A percentile compares a stretch with the other conserved stretches of the same genome.
Conservation (phyloP, 139 green algal species). For the Closterium sp. region DNA sequence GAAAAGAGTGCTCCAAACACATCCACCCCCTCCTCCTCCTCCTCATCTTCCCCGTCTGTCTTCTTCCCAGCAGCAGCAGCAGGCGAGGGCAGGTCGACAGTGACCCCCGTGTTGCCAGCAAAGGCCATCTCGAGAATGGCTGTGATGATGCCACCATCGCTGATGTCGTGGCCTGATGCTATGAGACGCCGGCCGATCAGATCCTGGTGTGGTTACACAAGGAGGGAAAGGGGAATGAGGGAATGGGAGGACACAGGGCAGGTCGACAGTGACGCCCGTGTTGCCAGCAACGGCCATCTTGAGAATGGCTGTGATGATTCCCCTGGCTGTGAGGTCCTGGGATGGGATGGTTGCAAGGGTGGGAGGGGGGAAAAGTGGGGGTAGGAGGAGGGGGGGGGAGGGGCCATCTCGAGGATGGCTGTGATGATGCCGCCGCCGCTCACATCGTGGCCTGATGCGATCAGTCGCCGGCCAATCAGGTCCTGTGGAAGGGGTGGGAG, state of each 20-base stretch:
- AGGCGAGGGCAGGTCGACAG: too few relatives aligned
- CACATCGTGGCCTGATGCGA: conserved; percentile 93
- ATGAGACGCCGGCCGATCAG: conserved; percentile 72
- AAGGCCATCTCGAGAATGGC: conserved; percentile 90
- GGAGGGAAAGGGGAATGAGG: background rate
- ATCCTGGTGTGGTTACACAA: background rate
- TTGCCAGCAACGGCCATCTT: conserved; percentile 89
- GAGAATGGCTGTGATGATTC: conserved; percentile 75
- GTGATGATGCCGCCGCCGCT: conserved; percentile 85
- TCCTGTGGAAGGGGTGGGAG: background rate
- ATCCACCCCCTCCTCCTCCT: background rate
- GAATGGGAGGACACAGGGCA: too few relatives aligned
- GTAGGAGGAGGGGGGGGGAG: too few relatives aligned
- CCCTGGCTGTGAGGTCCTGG: too few relatives aligned
- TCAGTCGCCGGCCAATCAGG: conserved; percentile 65
- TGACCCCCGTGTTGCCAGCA: conserved; percentile 58
- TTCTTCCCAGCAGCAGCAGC: too few relatives aligned
- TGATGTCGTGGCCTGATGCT: conserved; percentile 91
- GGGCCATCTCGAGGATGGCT: conserved; percentile 89
- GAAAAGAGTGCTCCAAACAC: conserved; percentile 77
- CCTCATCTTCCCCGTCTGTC: background rate
- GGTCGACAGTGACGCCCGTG: background rate
- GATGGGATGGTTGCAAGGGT: too few relatives aligned
- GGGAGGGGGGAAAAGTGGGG: too few relatives aligned
- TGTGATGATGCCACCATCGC: conserved; percentile 83